Base-by-base conservation (phyloP, 139 green algal genomes). In the Axilococcus clingmanii region DNA sequence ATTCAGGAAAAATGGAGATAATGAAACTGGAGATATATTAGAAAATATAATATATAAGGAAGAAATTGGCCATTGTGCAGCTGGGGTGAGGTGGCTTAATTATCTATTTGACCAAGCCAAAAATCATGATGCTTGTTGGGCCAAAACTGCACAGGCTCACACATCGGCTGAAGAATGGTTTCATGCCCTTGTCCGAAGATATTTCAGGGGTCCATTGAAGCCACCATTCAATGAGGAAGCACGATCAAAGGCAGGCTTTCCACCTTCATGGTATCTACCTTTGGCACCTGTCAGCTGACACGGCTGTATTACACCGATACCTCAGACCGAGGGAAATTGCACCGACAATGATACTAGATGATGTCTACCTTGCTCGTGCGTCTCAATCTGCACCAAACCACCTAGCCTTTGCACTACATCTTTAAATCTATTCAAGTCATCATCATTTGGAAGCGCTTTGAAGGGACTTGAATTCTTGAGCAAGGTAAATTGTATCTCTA, bases 211-310 rank as follows among this genome's bases (percentile, higher is more conserved):
- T 2, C 41, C 22, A 2, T 56, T 91, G 1, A 91, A 84, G 72
- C 85, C 85, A 3, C 87, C 85, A 2, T 95, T 95, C 69, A 95
- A 95, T 56, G 72, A 84, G 3, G 70, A 70, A 22, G 87, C 87
- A 0, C 46, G 87, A 0, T 64, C 60, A 0, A 47, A 68, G 35
- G 83, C 83, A 7, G 83, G 83, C 0, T 88, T 93, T 58, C 60
- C 55, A 5, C 58, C 66, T 11, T 61, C 69, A 16, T 93, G 83
- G 83, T 92, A 85, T 50, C 31, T 77, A 48, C 80, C 80, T 0
- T 58, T 87, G 15, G 43, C 54, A 9, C 12, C 29, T 11, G 48
- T 32, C 7, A 14, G 12, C 8, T 46, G 19, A 23, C 23, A 12
- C 24, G 47, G 12, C 44, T 55, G 20, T n/a, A n/a, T n/a, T n/a